phyloP scores from a whole-genome alignment of 2,329 filamentous ascomycete species.

The Colletotrichum magnum region DNA sequence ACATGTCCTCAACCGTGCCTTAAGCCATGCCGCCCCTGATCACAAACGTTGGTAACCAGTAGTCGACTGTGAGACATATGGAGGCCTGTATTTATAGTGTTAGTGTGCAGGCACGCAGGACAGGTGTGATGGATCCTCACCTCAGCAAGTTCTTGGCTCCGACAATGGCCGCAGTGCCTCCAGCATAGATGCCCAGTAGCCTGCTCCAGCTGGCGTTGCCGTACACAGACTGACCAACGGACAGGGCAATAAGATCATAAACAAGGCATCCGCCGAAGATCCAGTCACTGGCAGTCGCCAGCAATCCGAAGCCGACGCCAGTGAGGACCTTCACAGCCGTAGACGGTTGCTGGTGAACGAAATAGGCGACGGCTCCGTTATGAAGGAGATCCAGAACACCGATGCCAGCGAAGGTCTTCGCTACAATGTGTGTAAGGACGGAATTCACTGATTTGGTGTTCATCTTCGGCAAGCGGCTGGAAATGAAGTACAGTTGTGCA shows the following conservation, averaged over 20 bases:
- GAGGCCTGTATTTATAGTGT: slow-evolving; percentile 11
- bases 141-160: slow-evolving; percentile 64
- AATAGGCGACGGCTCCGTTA: slow-evolving; percentile 70
- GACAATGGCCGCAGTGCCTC: slow-evolving; percentile 67
- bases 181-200: slow-evolving; percentile 65
- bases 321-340: slow-evolving; percentile 65
- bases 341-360: slow-evolving; percentile 61
- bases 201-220: slow-evolving; percentile 62
- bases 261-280: slow-evolving; percentile 72
- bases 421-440: slow-evolving; percentile 70
- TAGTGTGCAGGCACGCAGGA: background rate
- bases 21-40: no score
- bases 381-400: slow-evolving; percentile 72
- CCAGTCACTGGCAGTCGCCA: slow-evolving; percentile 68
- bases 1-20: no score
- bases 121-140: slow-evolving; percentile 50
- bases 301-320: slow-evolving; percentile 65
- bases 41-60: slow-evolving; percentile 9
- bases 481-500: slow-evolving; percentile 68
- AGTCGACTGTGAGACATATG: slow-evolving; percentile 10
- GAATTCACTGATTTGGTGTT: slow-evolving; percentile 63
- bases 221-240: slow-evolving; percentile 65
- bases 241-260: slow-evolving; percentile 69
- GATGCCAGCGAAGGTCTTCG: slow-evolving; percentile 73
- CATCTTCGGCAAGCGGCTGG: slow-evolving; percentile 62